These are phyloP conservation scores for Colletotrichum zoysiae DNA, from an alignment of 2,329 filamentous ascomycete species.

Conservation along the genomic window DNA sequence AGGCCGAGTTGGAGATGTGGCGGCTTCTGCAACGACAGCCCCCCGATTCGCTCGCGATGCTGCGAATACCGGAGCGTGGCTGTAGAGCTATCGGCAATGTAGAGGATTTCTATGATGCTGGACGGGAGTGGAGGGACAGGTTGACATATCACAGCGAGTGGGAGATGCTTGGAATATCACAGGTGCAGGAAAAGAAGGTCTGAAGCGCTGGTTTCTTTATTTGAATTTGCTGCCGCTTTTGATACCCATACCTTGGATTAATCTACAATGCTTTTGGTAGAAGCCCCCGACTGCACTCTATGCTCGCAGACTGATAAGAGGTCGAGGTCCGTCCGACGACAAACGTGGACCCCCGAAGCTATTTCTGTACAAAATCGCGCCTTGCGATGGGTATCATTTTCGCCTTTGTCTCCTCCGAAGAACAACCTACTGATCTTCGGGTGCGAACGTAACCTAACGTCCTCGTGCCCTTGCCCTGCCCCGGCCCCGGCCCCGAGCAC, in stretches of 20 bases:
- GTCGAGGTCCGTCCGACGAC: neutral
- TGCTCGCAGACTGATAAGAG: neutral
- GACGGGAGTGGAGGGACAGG: slow-evolving; percentile 55
- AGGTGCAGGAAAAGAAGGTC: slow-evolving; percentile 6
- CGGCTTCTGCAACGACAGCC: slow-evolving; percentile 55
- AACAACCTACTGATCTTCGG: neutral
- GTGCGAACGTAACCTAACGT: slow-evolving; percentile 10
- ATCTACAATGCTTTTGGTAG: neutral
- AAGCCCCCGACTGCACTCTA: neutral
- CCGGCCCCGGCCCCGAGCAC: slow-evolving; percentile 51
- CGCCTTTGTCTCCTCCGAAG: slow-evolving; percentile 9
- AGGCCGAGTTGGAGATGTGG: slow-evolving; percentile 62
- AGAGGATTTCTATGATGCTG: slow-evolving; percentile 53
- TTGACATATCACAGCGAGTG: slow-evolving; percentile 57
- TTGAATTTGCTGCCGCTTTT: slow-evolving; percentile 15
- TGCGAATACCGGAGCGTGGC: slow-evolving; percentile 47
- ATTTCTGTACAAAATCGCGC: slow-evolving; percentile 13
- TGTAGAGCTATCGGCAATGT: slow-evolving; percentile 50
- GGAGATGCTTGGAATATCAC: slow-evolving; percentile 50
- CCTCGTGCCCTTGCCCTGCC: slow-evolving; percentile 37
- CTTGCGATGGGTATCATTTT: slow-evolving; percentile 36
- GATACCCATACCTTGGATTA: slow-evolving; percentile 37
- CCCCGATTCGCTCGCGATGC: slow-evolving; percentile 50
- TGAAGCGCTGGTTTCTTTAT: slow-evolving; percentile 6
- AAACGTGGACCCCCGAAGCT: neutral